phyloP scores from a whole-genome alignment of 306 rosid species.

The Cyamopsis tetragonoloba region DNA sequence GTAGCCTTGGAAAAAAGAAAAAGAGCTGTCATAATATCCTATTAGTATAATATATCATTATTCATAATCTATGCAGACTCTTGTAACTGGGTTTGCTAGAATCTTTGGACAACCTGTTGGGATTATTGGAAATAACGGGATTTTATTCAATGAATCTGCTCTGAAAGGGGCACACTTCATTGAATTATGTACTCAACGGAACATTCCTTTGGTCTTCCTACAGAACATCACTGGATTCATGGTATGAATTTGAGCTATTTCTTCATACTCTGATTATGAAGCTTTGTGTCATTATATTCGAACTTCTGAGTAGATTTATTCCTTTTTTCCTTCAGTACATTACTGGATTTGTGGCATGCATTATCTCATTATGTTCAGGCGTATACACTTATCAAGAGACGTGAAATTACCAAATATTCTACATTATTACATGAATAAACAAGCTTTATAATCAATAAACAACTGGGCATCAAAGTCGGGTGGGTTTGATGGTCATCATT shows the following conservation, averaged over 20 bases:
- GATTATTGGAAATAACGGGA: slow-evolving; percentile 91
- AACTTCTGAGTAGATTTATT: neutral
- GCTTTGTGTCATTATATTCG: neutral
- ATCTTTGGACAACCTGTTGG: slow-evolving; percentile 95
- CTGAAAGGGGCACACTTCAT: slow-evolving; percentile 95
- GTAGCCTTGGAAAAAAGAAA: slow-evolving; percentile 10
- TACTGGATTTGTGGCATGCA: slow-evolving; percentile 55
- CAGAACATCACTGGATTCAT: slow-evolving; percentile 97
- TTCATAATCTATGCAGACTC: slow-evolving; percentile 62
- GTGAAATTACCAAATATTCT: neutral
- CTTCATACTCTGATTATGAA: slow-evolving; percentile 14
- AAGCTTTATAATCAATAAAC: neutral
- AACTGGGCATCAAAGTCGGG: neutral
- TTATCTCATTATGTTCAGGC: neutral
- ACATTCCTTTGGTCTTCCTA: slow-evolving; percentile 90
- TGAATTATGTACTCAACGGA: slow-evolving; percentile 78
- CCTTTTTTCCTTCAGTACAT: slow-evolving; percentile 44
- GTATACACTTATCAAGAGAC: neutral
- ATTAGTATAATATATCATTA: neutral
- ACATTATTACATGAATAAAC: neutral
- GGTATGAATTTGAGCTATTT: slow-evolving; percentile 44
- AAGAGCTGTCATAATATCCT: neutral
- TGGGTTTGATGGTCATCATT: neutral
- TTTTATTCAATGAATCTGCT: slow-evolving; percentile 90
- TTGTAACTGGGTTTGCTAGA: slow-evolving; percentile 90